phyloP scores from a whole-genome alignment of 768 basidiomycete genomes.

The Tricholoma terreum region DNA sequence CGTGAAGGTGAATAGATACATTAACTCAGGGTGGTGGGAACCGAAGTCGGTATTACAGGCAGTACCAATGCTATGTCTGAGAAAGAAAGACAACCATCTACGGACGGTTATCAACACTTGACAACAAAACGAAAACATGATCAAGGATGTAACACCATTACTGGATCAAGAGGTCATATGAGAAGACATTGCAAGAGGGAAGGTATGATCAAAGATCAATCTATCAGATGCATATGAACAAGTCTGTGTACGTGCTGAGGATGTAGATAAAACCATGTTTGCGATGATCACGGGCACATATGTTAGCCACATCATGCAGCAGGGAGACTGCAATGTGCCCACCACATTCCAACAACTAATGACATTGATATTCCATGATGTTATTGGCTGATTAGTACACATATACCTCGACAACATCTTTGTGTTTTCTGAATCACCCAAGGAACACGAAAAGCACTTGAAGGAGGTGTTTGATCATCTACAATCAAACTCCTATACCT shows the following conservation, averaged over 20 bases:
- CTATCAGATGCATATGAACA: conserved; percentile 43
- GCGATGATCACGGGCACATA: conserved; percentile 35
- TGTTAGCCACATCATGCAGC: conserved; percentile 38
- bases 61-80: conserved; percentile 30
- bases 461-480: conserved; percentile 23
- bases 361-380: conserved; percentile 34
- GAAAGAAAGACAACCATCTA: conserved; percentile 27
- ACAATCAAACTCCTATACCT: conserved; percentile 25
- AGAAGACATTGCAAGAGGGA: conserved; percentile 28
- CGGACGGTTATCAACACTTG: conserved; percentile 26
- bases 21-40: conserved; percentile 34
- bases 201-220: conserved; percentile 37
- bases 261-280: conserved; percentile 31
- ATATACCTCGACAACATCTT: conserved; percentile 46
- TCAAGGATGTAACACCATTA: conserved; percentile 37
- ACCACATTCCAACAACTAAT: conserved; percentile 45
- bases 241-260: conserved; percentile 25
- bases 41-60: conserved; percentile 17
- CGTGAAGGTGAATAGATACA: conserved; percentile 31
- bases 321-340: conserved; percentile 43
- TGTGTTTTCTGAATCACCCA: conserved; percentile 31
- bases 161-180: conserved; percentile 35
- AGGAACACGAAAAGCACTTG: conserved; percentile 36
- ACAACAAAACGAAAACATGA: conserved; percentile 38
- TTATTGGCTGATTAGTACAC: conserved; percentile 35